Evolutionary conservation across 129 eudicot species (phyloP).

Genomic region (Glebionis coronaria): DNA sequence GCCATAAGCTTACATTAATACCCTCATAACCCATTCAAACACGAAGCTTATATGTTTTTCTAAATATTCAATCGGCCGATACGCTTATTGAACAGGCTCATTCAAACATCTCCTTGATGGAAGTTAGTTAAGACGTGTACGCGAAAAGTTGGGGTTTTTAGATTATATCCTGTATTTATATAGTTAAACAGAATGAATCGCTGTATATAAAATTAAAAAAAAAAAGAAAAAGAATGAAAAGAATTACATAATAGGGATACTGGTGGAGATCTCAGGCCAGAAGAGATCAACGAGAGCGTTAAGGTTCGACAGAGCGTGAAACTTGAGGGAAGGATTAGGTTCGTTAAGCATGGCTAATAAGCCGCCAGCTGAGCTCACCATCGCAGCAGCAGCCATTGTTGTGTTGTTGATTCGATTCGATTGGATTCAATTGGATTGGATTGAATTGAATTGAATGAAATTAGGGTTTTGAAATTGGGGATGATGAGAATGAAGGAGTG

Average conservation of each 20-base stretch:
- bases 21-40: no score
- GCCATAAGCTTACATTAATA: no score
- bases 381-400: slow-evolving; percentile 60
- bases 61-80: no score
- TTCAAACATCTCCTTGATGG: background rate
- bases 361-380: slow-evolving; percentile 91
- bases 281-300: slow-evolving; percentile 65
- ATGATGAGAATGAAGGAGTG: background rate
- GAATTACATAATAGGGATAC: slow-evolving; percentile 64
- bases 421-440: slow-evolving; percentile 6
- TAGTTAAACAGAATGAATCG: no score
- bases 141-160: no score
- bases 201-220: no score
- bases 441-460: no score
- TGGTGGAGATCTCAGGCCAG: slow-evolving; percentile 98
- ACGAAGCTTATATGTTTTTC: no score
- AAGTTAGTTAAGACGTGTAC: no score
- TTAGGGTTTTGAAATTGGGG: slow-evolving; percentile 22
- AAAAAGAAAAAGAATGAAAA: background rate
- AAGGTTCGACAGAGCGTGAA: slow-evolving; percentile 77
- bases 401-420: background rate
- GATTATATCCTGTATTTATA: no score
- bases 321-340: slow-evolving; percentile 61
- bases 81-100: background rate
- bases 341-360: slow-evolving; percentile 90